Evolutionary conservation across 2,329 filamentous ascomycete genomes (phyloP), one percentile per base, ranked within the genome.

Genomic region (Monosporascus sp.): DNA sequence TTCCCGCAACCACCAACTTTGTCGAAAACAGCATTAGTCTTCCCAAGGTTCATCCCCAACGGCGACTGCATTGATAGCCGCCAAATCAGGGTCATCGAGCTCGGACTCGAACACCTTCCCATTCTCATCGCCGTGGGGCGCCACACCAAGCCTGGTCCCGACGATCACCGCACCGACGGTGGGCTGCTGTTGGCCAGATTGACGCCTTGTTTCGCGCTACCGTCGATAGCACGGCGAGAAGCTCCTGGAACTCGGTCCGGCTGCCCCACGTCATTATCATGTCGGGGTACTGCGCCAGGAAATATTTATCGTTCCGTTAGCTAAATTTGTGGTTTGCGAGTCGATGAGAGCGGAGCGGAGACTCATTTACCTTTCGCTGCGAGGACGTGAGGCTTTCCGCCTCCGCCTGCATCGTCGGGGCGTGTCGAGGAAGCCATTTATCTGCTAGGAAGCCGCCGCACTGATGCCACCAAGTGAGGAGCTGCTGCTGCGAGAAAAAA

Each of bases 391-490:
- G 56, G 5, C 45, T 55, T 7, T 44, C 58, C 17, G 63, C 54
- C 48, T 65, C 57, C 2, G 63, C 63, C 56, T 71, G 72, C 18
- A 68, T 54, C 18, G 68, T 64, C 0, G 70, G 69, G 3, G 55
- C 54, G n/a, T 65, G 62, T 50, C 65, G 55, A 28, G 46, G 48
- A 9, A 69, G 62, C 70, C 69, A 73, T 50, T 62, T 57, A 28
- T 66, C 48, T 2, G 69, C 66, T 26, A 73, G 60, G 45, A 72
- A 67, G 6, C 70, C 70, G 38, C 70, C 70, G 50, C 68, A 70
- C 67, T 66, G 15, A 28, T 57, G 37, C 0, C 11, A 50, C 7
- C 24, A 11, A 17, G 11, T 22, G 50, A 51, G 54, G 9, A 55
- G 48, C 15, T 41, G 7, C 15, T 41, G 7, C 5, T 43, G 18